Evolutionary conservation across 345 rosid species (phyloP).

Genomic region (Corymbia maculata): DNA sequence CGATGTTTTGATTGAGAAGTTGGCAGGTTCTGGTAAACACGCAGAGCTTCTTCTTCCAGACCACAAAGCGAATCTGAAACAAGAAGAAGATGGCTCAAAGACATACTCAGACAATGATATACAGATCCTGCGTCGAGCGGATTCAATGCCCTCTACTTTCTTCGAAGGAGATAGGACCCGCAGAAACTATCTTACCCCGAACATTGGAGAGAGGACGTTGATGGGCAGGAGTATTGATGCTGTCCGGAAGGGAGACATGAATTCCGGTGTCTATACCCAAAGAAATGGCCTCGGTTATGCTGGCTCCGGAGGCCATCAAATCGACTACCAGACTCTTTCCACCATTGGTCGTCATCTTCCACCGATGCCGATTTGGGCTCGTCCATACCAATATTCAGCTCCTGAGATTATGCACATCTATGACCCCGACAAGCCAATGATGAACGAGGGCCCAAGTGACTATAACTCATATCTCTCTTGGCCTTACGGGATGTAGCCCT

Average conservation of each 20-base stretch:
- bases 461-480: background rate
- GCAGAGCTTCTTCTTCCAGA: slow-evolving; percentile 23
- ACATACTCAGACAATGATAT: background rate
- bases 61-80: background rate
- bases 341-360: background rate
- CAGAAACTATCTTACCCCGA: background rate
- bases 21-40: slow-evolving; percentile 45
- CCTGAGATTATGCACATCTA: background rate
- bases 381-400: background rate
- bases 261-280: background rate
- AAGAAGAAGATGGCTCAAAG: background rate
- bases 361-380: background rate
- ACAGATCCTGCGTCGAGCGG: background rate
- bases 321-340: background rate
- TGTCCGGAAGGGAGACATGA: background rate
- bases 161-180: background rate
- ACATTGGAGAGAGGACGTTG: background rate
- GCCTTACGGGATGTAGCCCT: background rate
- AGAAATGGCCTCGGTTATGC: background rate
- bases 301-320: background rate
- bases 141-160: background rate
- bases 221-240: background rate
- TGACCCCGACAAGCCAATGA: background rate
- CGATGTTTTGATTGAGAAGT: slow-evolving; percentile 30
- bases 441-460: background rate